Percentiles rank a stretch among this genome's conserved stretches.
Conservation (phyloP, 2,329 filamentous ascomycete species). For the Verruconis gallopava region DNA sequence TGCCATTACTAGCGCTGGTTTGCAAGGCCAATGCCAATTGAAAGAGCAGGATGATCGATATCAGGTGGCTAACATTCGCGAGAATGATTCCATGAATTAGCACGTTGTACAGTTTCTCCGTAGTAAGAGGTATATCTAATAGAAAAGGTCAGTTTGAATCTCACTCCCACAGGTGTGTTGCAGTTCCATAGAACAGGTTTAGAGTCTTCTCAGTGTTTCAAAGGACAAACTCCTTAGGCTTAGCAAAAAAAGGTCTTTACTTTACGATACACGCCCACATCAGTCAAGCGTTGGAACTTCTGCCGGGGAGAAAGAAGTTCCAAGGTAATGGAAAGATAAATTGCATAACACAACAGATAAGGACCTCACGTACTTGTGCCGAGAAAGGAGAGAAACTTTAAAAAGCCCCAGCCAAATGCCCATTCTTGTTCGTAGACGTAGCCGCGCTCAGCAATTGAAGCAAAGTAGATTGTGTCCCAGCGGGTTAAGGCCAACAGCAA, state of each 20-base stretch:
- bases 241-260: too few species aligned
- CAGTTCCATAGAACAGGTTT: too few species aligned
- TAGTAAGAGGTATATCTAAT: conserved; percentile 9
- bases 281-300: too few species aligned
- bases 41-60: conserved; percentile 62
- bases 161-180: too few species aligned
- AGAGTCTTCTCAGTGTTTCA: too few species aligned
- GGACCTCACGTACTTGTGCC: conserved; percentile 27
- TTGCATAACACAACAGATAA: conserved; percentile 6
- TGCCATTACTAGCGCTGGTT: conserved; percentile 17
- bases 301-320: too few species aligned
- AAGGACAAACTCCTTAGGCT: too few species aligned
- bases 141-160: background rate
- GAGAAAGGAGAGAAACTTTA: conserved; percentile 30
- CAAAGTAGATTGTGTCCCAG: conserved; percentile 75
- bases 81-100: conserved; percentile 45
- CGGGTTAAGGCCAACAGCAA: conserved; percentile 49
- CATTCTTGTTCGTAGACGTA: conserved; percentile 72
- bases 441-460: conserved; percentile 47
- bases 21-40: conserved; percentile 41
- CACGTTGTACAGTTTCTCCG: conserved; percentile 11
- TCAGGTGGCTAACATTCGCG: conserved; percentile 61
- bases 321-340: background rate
- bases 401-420: conserved; percentile 57
- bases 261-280: too few species aligned